Evolutionary conservation across 1,284 basidiomycete genomes (phyloP), one percentile per base, ranked within the genome.

Genomic region (Cutaneotrichosporon curvatum): DNA sequence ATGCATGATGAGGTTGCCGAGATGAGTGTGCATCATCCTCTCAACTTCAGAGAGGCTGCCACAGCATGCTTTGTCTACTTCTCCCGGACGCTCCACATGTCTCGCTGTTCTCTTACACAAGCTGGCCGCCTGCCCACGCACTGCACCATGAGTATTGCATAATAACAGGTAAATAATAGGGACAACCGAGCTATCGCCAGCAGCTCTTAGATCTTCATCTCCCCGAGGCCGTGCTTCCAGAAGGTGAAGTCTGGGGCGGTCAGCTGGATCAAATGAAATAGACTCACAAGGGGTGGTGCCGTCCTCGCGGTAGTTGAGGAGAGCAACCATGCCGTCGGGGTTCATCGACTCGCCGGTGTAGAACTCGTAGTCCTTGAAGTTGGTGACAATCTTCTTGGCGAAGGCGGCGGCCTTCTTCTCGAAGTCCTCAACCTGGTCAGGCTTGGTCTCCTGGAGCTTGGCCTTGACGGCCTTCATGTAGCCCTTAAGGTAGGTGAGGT

Each of bases 201-300:
- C 20, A 19, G 16, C 16, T 28, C 44, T 55, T 59, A 60, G 54
- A 60, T 57, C 60, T 60, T 67, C 22, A 67, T 56, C 66, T 81
- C 76, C 73, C 88, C 87, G 58, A 89, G 71, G 42, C 90, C 90
- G 71, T 94, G 81, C 75, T 85, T 90, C 89, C 88, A 94, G 78
- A 92, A 85, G 33, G 82, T 89, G 73, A 94, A 82, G 40, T 43
- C 22, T 31, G 21, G 15, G 25, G 4, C 6, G n/a, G 32, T 43
- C 7, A 36, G 37, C 21, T 23, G 2, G 25, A 28, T 20, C 14
- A 28, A 34, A 14, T 12, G 11, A 40, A 4, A 20, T 25, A 40
- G 8, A 72, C 73, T 69, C 63, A 74, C 58, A 54, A 95, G 25
- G 25, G 25, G 25, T 28, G 25, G 25, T 28, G 12, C 25, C 25